phyloP scores from a whole-genome alignment of 176 grass and related monocot species.

The Microstegium vimineum region DNA sequence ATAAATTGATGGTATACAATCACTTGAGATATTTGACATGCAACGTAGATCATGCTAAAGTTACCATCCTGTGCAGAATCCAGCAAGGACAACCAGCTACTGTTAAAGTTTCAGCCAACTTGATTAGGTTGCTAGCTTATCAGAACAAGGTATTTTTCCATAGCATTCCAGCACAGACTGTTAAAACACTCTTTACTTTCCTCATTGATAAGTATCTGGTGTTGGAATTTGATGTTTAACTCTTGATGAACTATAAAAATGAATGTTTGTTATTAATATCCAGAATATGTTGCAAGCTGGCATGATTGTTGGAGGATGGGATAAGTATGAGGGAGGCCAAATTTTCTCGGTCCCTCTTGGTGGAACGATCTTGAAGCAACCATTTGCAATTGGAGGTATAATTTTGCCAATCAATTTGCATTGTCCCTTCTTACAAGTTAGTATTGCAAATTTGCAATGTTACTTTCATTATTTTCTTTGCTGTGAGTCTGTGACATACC shows the following conservation, averaged over 20 bases:
- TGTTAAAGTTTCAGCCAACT: slow-evolving; percentile 90
- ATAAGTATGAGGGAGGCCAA: slow-evolving; percentile 94
- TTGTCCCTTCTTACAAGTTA: not conserved
- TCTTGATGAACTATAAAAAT: not conserved
- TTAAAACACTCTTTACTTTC: not conserved
- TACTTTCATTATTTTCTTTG: not conserved
- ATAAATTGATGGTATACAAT: not conserved
- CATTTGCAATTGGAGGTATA: slow-evolving; percentile 96
- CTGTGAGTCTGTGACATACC: not conserved
- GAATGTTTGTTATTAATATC: slow-evolving; percentile 10
- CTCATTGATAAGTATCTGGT: not conserved
- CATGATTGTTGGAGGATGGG: slow-evolving; percentile 94
- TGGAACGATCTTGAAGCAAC: slow-evolving; percentile 77
- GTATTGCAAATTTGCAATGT: no score
- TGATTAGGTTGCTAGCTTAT: slow-evolving; percentile 89
- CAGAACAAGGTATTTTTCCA: slow-evolving; percentile 80
- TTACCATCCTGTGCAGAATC: slow-evolving; percentile 46
- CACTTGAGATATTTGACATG: not conserved
- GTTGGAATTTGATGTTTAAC: not conserved
- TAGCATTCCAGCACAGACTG: slow-evolving; percentile 2
- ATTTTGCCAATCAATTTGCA: not conserved
- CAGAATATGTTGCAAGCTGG: slow-evolving; percentile 98
- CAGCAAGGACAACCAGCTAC: slow-evolving; percentile 91
- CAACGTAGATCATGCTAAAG: slow-evolving; percentile 23
- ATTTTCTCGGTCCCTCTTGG: slow-evolving; percentile 94